A percentile compares a stretch with the other conserved stretches of the same genome.
Conservation (phyloP, 768 basidiomycete species). For the Tricholoma hemisulphureum region DNA sequence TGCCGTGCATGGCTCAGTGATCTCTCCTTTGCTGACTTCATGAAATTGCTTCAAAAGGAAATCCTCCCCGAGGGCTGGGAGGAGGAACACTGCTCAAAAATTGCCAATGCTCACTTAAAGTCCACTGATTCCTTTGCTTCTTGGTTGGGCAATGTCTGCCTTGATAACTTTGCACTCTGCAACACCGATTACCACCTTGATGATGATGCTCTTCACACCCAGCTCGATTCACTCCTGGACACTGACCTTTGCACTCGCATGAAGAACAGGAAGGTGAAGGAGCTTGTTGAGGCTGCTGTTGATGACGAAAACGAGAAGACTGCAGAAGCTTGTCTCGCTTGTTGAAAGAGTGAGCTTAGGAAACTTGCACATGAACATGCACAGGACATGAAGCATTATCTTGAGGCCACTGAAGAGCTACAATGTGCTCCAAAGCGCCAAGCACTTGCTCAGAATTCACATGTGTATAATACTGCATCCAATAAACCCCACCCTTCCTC, state of each 20-base stretch:
- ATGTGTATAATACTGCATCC: not conserved
- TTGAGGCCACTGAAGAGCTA: not conserved
- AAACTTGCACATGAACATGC: not conserved
- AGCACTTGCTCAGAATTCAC: not conserved
- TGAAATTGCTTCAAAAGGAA: no score
- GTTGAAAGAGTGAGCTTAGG: not conserved
- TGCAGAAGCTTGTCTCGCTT: not conserved
- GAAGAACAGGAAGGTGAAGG: not conserved
- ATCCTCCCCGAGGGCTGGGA: no score
- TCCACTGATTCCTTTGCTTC: no score
- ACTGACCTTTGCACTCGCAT: not conserved
- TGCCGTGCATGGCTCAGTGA: no score
- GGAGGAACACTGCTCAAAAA: no score
- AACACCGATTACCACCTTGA: not conserved
- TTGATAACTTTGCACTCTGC: not conserved
- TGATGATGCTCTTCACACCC: not conserved
- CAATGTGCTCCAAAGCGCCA: not conserved
- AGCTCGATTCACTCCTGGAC: not conserved
- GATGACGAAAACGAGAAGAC: not conserved
- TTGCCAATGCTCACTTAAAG: no score
- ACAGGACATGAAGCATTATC: not conserved
- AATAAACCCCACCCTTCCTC: not conserved
- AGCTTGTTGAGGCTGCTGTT: no score
- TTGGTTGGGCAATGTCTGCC: not conserved
- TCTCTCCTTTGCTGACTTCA: no score